Evolutionary conservation across 768 basidiomycete genomes (phyloP).

Genomic region (Mycena epipterygia): DNA sequence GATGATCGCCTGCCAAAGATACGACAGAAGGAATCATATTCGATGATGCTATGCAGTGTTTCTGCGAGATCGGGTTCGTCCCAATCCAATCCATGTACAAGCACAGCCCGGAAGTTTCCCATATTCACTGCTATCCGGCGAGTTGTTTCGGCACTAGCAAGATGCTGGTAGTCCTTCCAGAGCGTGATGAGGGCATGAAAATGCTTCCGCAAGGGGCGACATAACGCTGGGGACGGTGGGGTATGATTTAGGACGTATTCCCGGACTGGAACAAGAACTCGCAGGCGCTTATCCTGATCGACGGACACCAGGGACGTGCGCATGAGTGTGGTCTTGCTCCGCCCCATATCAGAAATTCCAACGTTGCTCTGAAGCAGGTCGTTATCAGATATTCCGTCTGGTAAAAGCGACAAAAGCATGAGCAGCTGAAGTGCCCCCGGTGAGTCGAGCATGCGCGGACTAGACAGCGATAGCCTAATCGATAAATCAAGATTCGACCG

Average conservation of each 20-base stretch:
- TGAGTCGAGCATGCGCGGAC: slow-evolving; percentile 18
- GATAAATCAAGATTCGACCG: slow-evolving; percentile 27
- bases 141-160: slow-evolving; percentile 7
- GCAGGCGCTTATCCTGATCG: slow-evolving; percentile 8
- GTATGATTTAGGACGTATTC: slow-evolving; percentile 15
- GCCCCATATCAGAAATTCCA: background rate
- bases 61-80: slow-evolving; percentile 23
- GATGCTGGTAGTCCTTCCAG: slow-evolving; percentile 31
- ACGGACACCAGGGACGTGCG: slow-evolving; percentile 19
- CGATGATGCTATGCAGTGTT: slow-evolving; percentile 19
- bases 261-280: slow-evolving; percentile 17
- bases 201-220: slow-evolving; percentile 19
- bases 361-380: slow-evolving; percentile 17
- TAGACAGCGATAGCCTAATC: slow-evolving; percentile 18
- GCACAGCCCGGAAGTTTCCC: slow-evolving; percentile 20
- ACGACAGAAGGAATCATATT: slow-evolving; percentile 16
- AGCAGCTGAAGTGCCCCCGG: slow-evolving; percentile 15
- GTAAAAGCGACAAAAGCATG: slow-evolving; percentile 21
- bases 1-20: slow-evolving; percentile 1
- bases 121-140: slow-evolving; percentile 16
- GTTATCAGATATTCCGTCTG: slow-evolving; percentile 22
- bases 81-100: slow-evolving; percentile 12
- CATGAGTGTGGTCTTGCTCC: slow-evolving; percentile 17
- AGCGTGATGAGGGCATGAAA: slow-evolving; percentile 19
- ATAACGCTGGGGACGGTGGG: slow-evolving; percentile 7